Evolutionary conservation across 495 filamentous ascomycete genomes (phyloP), one percentile per base, ranked within the genome.

Genomic region (Daldinia loculata): DNA sequence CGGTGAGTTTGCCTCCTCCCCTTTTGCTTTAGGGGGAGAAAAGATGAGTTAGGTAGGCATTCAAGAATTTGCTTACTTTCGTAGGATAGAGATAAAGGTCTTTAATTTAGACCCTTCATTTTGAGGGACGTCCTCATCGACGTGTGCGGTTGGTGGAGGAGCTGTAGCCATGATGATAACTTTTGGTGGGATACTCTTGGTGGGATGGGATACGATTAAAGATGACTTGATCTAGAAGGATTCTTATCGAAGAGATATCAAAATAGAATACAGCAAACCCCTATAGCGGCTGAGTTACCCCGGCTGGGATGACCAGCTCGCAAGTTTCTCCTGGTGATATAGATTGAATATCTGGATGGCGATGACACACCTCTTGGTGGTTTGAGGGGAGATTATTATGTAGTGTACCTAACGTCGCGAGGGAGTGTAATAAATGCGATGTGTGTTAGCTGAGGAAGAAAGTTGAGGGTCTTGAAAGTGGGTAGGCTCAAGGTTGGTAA

Each of bases 61-160:
- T 1, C 4, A 45, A 36, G 22, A 45, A 29, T 38, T 43, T 30
- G 11, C 88, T 79, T 85, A 94, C 91, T 91, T 94, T 76, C 90
- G 86, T 63, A 97, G 80, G 63, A 97, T 94, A 58, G 88, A 87
- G 39, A 97, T 80, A 72, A 97, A 94, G 0, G 91, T 94, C 78
- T 88, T 90, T 57, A 97, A 83, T 82, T 95, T 95, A 30, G 91
- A 93, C 59, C 87, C 89, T 57, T 97, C 93, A 80, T 93, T 92
- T 51, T 89, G 87, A 22, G 84, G 79, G 76, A 91, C 92, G 72
- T 93, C 91, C 41, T 86, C 79, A 32, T 81, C 62, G 61, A 66
- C 11, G 55, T 74, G 19, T 12, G 62, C 50, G 30, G 48, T 62
- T 4, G 70, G 61, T 45, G 71, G 61, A 62, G 74, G 67, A 50